These are phyloP conservation scores for Populus hybrid DNA, from an alignment of 441 rosid genomes.

Conservation along the genomic window DNA sequence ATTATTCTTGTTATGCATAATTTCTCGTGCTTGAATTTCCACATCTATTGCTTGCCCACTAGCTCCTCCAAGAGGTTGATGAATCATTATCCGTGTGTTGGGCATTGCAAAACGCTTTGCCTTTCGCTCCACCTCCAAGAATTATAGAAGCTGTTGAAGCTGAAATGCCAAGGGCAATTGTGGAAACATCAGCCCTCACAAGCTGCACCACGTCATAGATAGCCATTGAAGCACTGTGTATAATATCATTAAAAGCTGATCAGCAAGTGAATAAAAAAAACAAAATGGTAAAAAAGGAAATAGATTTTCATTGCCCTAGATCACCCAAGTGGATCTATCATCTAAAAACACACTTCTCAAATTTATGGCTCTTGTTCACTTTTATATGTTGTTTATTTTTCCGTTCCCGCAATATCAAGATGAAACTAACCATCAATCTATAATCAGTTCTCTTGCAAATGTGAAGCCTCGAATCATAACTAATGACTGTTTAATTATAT, in stretches of 20 bases:
- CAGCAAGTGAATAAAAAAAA: not conserved
- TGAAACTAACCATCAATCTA: not conserved
- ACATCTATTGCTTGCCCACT: slow-evolving; percentile 82
- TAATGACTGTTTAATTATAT: not conserved
- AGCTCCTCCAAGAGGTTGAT: slow-evolving; percentile 92
- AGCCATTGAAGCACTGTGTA: slow-evolving; percentile 86
- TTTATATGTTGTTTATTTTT: not conserved
- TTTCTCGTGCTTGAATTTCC: slow-evolving; percentile 82
- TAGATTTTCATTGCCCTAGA: not conserved
- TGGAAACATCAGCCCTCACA: slow-evolving; percentile 91
- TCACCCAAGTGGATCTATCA: not conserved
- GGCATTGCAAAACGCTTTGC: slow-evolving; percentile 98
- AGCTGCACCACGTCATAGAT: slow-evolving; percentile 89
- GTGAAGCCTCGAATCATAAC: not conserved
- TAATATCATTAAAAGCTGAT: slow-evolving; percentile 6
- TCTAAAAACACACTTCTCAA: not conserved
- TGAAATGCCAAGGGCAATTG: slow-evolving; percentile 80
- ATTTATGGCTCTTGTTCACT: not conserved
- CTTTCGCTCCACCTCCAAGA: slow-evolving; percentile 91
- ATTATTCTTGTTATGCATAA: slow-evolving; percentile 74
- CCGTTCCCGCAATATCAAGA: not conserved
- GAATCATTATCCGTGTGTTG: slow-evolving; percentile 88
- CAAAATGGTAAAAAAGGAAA: no score
- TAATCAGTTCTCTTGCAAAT: not conserved
- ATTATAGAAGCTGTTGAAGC: slow-evolving; percentile 91